Conservation (phyloP, 2,329 filamentous ascomycete species). For the Xylaria sp. region DNA sequence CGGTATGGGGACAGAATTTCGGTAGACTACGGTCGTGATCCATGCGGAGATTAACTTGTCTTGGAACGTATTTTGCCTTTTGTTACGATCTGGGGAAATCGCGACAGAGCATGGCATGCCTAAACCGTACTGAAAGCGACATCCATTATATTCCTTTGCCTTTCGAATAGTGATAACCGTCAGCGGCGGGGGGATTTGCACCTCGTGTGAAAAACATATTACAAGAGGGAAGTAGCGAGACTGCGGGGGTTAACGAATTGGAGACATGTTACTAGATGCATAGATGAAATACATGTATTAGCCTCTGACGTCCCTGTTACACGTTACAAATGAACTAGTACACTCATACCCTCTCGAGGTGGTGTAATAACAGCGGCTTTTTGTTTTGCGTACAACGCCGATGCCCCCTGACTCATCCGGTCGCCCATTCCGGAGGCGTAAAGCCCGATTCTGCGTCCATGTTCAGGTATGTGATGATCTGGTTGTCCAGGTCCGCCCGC, state of each 20-base stretch:
- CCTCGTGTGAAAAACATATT: neutral
- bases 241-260: neutral
- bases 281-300: neutral
- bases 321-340: neutral
- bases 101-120: neutral
- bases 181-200: neutral
- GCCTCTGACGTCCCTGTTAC: neutral
- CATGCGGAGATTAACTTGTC: neutral
- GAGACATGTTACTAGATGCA: neutral
- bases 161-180: neutral
- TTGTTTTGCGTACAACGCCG: constrained; percentile 3
- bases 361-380: neutral
- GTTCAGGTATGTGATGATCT: constrained; percentile 3
- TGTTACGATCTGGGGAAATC: neutral
- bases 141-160: neutral
- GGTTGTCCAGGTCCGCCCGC: constrained; percentile 8
- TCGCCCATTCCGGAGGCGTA: constrained; percentile 2
- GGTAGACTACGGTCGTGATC: neutral
- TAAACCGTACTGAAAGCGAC: neutral
- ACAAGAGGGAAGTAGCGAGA: too few relatives aligned
- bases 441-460: constrained; percentile 1
- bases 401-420: neutral
- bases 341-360: constrained; percentile 5
- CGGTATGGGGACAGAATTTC: neutral
- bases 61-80: neutral